A percentile compares a stretch with the other conserved stretches of the same genome.
Evolutionary conservation across 495 filamentous ascomycete genomes (phyloP).

Genomic region (Penicillium flavigenum): DNA sequence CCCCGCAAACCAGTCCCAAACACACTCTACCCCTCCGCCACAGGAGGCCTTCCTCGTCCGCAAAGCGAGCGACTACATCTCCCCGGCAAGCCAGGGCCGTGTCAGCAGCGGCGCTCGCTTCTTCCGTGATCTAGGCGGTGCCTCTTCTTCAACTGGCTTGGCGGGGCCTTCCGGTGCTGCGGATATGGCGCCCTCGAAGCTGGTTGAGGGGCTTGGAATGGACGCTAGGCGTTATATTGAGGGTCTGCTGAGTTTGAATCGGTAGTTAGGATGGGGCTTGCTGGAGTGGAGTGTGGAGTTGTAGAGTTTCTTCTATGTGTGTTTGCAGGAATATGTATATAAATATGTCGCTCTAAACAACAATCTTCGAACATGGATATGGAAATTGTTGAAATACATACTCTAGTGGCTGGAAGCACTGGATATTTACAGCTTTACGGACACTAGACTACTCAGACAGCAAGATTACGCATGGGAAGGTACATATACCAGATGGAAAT

Average conservation of each 20-base stretch:
- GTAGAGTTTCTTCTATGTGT: slow-evolving; percentile 3
- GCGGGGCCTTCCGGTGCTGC: slow-evolving; percentile 21
- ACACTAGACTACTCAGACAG: neutral
- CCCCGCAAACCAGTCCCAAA: neutral
- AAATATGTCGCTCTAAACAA: neutral
- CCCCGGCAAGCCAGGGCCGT: slow-evolving; percentile 31
- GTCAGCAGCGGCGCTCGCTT: slow-evolving; percentile 48
- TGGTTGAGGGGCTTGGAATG: slow-evolving; percentile 85
- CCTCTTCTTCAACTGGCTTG: slow-evolving; percentile 29
- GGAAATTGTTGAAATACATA: neutral
- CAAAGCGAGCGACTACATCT: slow-evolving; percentile 65
- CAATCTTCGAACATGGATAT: neutral
- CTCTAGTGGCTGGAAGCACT: neutral
- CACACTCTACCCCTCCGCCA: slow-evolving; percentile 2
- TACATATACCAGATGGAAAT: slow-evolving; percentile 13
- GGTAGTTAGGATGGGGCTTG: slow-evolving; percentile 35
- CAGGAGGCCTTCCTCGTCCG: slow-evolving; percentile 80
- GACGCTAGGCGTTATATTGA: slow-evolving; percentile 88
- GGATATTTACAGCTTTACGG: neutral
- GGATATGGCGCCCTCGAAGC: slow-evolving; percentile 58
- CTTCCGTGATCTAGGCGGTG: slow-evolving; percentile 48
- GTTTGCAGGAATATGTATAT: neutral
- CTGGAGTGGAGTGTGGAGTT: slow-evolving; percentile 3
- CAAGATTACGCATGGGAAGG: slow-evolving; percentile 1
- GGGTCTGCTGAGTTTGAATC: slow-evolving; percentile 71